Percentiles rank a stretch among this genome's conserved stretches.
phyloP scores from a whole-genome alignment of 805 yeast genomes.

The Blastobotrys mokoenaii region DNA sequence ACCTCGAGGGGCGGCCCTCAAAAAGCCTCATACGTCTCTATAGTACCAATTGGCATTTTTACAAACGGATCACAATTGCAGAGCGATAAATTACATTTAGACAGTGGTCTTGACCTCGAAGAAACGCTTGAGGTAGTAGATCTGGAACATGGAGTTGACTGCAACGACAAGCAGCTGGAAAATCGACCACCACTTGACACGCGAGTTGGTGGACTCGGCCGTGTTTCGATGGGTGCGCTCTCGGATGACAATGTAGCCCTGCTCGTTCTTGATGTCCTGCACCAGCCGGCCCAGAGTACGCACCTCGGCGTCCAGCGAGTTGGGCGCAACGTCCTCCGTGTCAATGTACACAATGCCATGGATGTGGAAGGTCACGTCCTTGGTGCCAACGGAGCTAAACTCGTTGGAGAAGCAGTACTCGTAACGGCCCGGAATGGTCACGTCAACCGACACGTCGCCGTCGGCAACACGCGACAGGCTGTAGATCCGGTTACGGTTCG shows the following conservation, averaged over 20 bases:
- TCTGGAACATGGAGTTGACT: slow-evolving; percentile 83
- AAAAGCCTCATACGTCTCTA: too few relatives aligned
- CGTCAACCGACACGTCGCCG: slow-evolving; percentile 67
- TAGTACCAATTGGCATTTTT: too few relatives aligned
- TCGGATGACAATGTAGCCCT: slow-evolving; percentile 84
- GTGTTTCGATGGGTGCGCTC: slow-evolving; percentile 98
- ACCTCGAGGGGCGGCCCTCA: too few relatives aligned
- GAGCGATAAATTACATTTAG: slow-evolving; percentile 25
- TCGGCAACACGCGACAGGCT: slow-evolving; percentile 55
- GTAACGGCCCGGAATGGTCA: slow-evolving; percentile 63
- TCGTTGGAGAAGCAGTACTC: slow-evolving; percentile 91
- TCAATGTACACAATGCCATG: slow-evolving; percentile 88
- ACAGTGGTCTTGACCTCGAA: slow-evolving; percentile 91
- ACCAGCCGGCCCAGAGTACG: slow-evolving; percentile 66
- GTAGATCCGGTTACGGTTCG: slow-evolving; percentile 43
- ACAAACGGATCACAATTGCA: too few relatives aligned
- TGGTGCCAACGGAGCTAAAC: slow-evolving; percentile 57
- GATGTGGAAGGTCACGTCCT: slow-evolving; percentile 91
- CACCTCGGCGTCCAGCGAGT: slow-evolving; percentile 78
- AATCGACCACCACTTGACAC: slow-evolving; percentile 97
- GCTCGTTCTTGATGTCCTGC: slow-evolving; percentile 81
- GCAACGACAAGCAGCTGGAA: slow-evolving; percentile 84
- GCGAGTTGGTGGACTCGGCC: slow-evolving; percentile 92
- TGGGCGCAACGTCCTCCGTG: slow-evolving; percentile 62
- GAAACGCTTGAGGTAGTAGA: slow-evolving; percentile 86